Evolutionary conservation across 2,329 filamentous ascomycete species (phyloP).

Genomic region (Phialophora macrospora): DNA sequence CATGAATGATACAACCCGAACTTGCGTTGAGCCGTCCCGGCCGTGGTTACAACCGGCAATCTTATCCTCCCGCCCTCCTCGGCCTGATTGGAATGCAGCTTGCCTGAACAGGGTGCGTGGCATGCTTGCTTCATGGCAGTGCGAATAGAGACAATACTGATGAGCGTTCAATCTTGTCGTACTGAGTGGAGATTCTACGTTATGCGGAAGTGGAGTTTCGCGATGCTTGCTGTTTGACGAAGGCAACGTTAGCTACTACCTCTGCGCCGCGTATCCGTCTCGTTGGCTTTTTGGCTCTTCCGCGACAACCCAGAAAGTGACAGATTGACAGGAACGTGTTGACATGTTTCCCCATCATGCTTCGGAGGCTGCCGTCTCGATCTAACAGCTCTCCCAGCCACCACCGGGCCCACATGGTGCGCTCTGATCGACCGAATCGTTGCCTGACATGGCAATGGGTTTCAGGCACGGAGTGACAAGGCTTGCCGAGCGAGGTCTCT

Average conservation of each 20-base stretch:
- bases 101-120: not conserved
- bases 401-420: not conserved
- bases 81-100: not conserved
- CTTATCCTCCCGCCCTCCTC: not conserved
- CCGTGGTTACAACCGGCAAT: slow-evolving; percentile 19
- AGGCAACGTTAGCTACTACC: not conserved
- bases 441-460: slow-evolving; percentile 9
- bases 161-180: not conserved
- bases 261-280: slow-evolving; percentile 2
- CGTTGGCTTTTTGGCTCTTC: not conserved
- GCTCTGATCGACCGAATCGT: not conserved
- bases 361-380: slow-evolving; percentile 8
- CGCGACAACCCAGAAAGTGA: not conserved
- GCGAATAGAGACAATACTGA: not conserved
- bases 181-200: slow-evolving; percentile 1
- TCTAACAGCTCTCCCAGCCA: not conserved
- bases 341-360: not conserved
- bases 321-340: not conserved
- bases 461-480: not conserved
- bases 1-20: not conserved
- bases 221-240: not conserved
- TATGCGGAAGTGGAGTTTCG: not conserved
- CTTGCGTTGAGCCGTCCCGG: not conserved
- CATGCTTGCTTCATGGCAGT: not conserved
- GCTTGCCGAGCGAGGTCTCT: not conserved